Evolutionary conservation across 106 monocot species (phyloP), one percentile per base, ranked within the genome.

Genomic region (Allium fistulosum): DNA sequence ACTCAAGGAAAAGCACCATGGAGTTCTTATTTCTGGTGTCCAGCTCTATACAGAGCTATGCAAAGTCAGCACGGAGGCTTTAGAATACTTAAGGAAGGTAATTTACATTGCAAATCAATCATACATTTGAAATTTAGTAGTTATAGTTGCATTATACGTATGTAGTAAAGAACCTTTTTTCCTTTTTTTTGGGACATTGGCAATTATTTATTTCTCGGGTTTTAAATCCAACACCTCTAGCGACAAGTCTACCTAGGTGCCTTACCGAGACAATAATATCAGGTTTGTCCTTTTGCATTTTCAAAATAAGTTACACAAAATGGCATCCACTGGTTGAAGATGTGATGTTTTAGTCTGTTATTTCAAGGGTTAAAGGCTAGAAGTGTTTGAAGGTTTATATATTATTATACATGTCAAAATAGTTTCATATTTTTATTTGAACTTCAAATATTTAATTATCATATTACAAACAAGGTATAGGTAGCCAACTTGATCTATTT

Each of bases 1-100:
- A 62, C 84, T 99, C 45, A 99, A 92, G 77, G 97, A 99, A 79
- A 99, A 99, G 46, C 97, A 99, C 80, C 97, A 99, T 77, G 97
- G 97, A 53, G 97, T 92, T 69, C 71, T 99, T 50, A 87, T 99
- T 74, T 67, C 92, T 79, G 89, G 82, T 49, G 89, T 99, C 65
- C 87, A 92, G 71, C 89, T 99, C 26, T 99, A 92, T 66, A 79
- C 76, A 53, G 97, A 92, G 80, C 71, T 99, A 45, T 99, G 92
- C 77, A 92, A 84, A 84, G 89, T 86, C 28, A 92, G 87, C 63
- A 49, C 55, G 10, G 89, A 92, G 16, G 84, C 92, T 62, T 69
- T 87, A 67, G 82, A 82, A 69, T 83, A 92, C 71, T 63, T 99
- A 72, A 84, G 97, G 62, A 92, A 92, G 97, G 97, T 99, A 84